Conservation (phyloP, 805 yeast genomes). For the Lachancea sp. region DNA sequence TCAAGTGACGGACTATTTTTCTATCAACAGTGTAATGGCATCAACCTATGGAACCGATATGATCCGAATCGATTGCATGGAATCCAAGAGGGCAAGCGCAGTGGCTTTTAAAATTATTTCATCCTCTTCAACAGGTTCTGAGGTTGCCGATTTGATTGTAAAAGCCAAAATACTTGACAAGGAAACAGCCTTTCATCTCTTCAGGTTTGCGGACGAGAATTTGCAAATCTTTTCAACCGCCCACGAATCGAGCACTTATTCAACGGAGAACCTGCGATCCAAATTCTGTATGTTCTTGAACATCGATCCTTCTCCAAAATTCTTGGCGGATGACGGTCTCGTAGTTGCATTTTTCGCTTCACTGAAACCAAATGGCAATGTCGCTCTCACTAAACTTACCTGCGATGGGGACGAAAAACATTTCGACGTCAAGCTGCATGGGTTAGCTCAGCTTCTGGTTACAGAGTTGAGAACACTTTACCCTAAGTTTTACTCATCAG, state of each 20-base stretch:
- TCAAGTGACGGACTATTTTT: conserved; percentile 62
- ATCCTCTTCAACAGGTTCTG: conserved; percentile 46
- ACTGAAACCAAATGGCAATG: conserved; percentile 32
- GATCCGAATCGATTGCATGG: conserved; percentile 24
- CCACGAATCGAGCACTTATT: conserved; percentile 51
- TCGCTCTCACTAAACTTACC: conserved; percentile 7
- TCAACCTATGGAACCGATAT: conserved; percentile 33
- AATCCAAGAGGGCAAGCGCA: conserved; percentile 11
- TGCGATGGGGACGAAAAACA: conserved; percentile 9
- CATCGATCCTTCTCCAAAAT: conserved; percentile 35
- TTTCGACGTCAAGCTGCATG: conserved; percentile 7
- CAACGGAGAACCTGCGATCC: conserved; percentile 50
- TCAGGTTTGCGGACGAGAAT: conserved; percentile 42
- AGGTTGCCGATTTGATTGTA: conserved; percentile 40
- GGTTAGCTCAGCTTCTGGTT: conserved; percentile 8
- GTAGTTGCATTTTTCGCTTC: conserved; percentile 45
- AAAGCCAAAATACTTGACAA: conserved; percentile 76
- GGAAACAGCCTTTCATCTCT: conserved; percentile 80
- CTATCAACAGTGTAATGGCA: conserved; percentile 49
- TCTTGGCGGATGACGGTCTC: conserved; percentile 36
- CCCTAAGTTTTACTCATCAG: conserved; percentile 17
- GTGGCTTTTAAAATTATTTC: conserved; percentile 26
- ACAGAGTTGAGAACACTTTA: conserved; percentile 6
- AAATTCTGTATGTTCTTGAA: conserved; percentile 65
- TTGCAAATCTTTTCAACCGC: conserved; percentile 57